A percentile compares a stretch with the other conserved stretches of the same genome.
Conservation (phyloP, 768 basidiomycete species). For the Zangia roseola region DNA sequence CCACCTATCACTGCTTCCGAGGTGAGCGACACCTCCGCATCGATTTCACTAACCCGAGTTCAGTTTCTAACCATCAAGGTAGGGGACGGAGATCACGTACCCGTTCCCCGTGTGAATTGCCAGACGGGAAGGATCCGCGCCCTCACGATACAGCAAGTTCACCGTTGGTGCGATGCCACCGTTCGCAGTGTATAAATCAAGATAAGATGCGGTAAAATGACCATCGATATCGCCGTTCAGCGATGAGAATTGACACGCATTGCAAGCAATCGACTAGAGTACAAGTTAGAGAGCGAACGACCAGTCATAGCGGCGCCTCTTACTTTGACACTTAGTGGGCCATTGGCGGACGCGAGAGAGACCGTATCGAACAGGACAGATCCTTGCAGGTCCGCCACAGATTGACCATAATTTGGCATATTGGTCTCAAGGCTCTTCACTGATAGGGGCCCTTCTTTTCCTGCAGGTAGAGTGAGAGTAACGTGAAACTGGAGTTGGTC, state of each 20-base stretch:
- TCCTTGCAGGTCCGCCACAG: slow-evolving; percentile 34
- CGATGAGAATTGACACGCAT: slow-evolving; percentile 31
- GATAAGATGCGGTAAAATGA: slow-evolving; percentile 35
- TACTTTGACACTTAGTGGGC: slow-evolving; percentile 35
- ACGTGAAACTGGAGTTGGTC: slow-evolving; percentile 35
- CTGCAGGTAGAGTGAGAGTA: slow-evolving; percentile 38
- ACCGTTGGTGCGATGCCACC: slow-evolving; percentile 39
- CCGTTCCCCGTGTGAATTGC: slow-evolving; percentile 40
- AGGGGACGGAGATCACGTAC: slow-evolving; percentile 27
- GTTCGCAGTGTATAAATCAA: slow-evolving; percentile 41
- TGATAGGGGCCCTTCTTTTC: slow-evolving; percentile 18
- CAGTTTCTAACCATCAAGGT: background rate
- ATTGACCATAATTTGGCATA: slow-evolving; percentile 39
- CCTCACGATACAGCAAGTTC: slow-evolving; percentile 31
- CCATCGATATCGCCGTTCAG: slow-evolving; percentile 49
- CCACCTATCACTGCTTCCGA: slow-evolving; percentile 31
- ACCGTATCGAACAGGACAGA: slow-evolving; percentile 39
- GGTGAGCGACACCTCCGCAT: slow-evolving; percentile 28
- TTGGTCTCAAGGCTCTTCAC: slow-evolving; percentile 46
- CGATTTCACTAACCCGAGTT: slow-evolving; percentile 17
- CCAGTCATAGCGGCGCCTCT: background rate
- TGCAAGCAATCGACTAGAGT: slow-evolving; percentile 34
- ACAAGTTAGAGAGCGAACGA: slow-evolving; percentile 1
- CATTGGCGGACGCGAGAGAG: slow-evolving; percentile 36
- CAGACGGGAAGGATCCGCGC: slow-evolving; percentile 28